phyloP scores from a whole-genome alignment of 2,329 filamentous ascomycete species.

The Mollisiaceae sp. region DNA sequence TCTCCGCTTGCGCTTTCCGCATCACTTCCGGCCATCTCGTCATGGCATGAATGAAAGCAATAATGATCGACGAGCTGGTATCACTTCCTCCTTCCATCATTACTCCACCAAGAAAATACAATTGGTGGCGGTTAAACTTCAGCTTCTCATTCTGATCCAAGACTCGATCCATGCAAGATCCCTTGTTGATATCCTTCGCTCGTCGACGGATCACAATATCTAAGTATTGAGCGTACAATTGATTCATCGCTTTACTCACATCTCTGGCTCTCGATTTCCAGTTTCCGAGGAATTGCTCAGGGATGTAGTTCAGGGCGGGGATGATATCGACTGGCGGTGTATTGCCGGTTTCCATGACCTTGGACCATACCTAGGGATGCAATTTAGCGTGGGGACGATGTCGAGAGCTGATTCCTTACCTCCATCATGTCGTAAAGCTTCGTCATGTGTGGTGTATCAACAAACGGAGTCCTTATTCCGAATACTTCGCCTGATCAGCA shows the following conservation, averaged over 20 bases:
- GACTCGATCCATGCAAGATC: slow-evolving; percentile 48
- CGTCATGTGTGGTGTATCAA: slow-evolving; percentile 45
- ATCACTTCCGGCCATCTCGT: slow-evolving; percentile 47
- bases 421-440: slow-evolving; percentile 50
- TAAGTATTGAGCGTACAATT: slow-evolving; percentile 45
- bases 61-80: slow-evolving; percentile 44
- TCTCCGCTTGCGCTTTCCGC: slow-evolving; percentile 50
- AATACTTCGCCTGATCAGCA: slow-evolving; percentile 38
- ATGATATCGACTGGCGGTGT: slow-evolving; percentile 56
- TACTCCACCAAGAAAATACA: slow-evolving; percentile 44
- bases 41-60: slow-evolving; percentile 47
- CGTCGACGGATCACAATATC: slow-evolving; percentile 44
- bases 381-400: too few species aligned
- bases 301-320: slow-evolving; percentile 50
- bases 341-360: slow-evolving; percentile 52
- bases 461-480: slow-evolving; percentile 43
- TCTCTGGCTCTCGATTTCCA: slow-evolving; percentile 46
- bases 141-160: slow-evolving; percentile 46
- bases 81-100: slow-evolving; percentile 41
- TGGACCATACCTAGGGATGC: slow-evolving; percentile 29
- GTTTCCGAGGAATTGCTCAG: slow-evolving; percentile 47
- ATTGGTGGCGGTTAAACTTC: slow-evolving; percentile 41
- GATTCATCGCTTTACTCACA: slow-evolving; percentile 49
- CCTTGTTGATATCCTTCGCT: slow-evolving; percentile 31
- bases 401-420: slow-evolving; percentile 39